Percentiles rank a stretch among this genome's conserved stretches.
Conservation (phyloP, 2,329 filamentous ascomycete genomes). For the Aspergillus sp. region DNA sequence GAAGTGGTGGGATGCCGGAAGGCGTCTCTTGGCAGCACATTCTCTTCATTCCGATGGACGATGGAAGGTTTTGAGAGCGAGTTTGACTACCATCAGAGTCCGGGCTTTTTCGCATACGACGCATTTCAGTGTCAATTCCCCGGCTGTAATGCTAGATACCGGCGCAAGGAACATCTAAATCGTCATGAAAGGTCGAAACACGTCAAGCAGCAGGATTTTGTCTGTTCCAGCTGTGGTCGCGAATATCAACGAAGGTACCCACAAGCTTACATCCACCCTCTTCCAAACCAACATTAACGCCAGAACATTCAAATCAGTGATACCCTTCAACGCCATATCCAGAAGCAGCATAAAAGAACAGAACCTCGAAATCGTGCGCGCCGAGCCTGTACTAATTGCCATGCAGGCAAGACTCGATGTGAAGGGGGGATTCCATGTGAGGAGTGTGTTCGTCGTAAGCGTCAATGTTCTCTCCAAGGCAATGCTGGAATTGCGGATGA, state of each 20-base stretch:
- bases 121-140: too few species aligned
- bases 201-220: constrained; percentile 2
- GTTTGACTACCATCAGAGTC: too few species aligned
- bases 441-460: constrained; percentile 11
- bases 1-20: too few species aligned
- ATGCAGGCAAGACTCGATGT: constrained; percentile 12
- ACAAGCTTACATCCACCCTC: too few species aligned
- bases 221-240: constrained; percentile 11
- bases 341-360: constrained; percentile 3
- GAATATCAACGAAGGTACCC: constrained; percentile 16
- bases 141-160: constrained; percentile 17
- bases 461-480: constrained; percentile 11
- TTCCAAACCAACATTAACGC: too few species aligned
- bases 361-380: constrained; percentile 3
- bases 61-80: too few species aligned
- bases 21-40: too few species aligned
- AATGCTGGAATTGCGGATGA: neutral
- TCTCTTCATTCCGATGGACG: too few species aligned
- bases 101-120: too few species aligned
- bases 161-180: constrained; percentile 19
- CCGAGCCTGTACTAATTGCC: constrained; percentile 16
- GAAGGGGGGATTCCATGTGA: constrained; percentile 14
- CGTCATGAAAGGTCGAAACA: constrained; percentile 17
- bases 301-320: too few species aligned
- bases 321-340: constrained; percentile 9